Conservation (phyloP, 768 basidiomycete genomes). For the Mycena olivaceomarginata region DNA sequence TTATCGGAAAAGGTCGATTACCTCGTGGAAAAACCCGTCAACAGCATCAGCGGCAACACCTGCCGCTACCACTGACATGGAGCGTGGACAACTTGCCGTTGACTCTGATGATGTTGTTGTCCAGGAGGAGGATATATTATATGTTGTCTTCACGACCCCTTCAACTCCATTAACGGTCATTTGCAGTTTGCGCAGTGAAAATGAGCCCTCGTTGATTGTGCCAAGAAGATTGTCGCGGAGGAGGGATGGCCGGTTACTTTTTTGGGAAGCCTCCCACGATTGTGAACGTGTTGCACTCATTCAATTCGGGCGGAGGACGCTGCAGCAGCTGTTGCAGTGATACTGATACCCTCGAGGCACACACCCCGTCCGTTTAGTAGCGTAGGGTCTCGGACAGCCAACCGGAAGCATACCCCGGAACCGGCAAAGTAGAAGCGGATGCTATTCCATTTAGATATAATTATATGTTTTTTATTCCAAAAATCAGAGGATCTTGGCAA, state of each 20-base stretch:
- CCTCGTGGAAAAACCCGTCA: conserved; percentile 11
- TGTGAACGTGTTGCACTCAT: no score
- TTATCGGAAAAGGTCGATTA: conserved; percentile 5
- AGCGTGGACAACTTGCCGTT: conserved; percentile 1
- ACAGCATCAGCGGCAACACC: not conserved
- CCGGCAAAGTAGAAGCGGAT: no score
- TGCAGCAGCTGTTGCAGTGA: no score
- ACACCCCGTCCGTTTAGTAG: no score
- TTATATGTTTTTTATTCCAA: conserved; percentile 9
- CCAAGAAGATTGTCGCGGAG: conserved; percentile 56
- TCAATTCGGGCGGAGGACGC: no score
- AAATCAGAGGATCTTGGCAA: conserved; percentile 75
- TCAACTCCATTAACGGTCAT: conserved; percentile 1
- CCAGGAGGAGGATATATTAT: no score
- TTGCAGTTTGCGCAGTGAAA: conserved; percentile 51
- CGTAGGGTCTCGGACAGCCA: no score
- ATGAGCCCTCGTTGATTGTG: conserved; percentile 55
- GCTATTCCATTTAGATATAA: conserved; percentile 5
- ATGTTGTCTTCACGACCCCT: not conserved
- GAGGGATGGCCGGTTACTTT: conserved; percentile 57
- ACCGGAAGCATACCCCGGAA: no score
- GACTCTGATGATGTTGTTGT: conserved; percentile 28
- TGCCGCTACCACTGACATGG: conserved; percentile 12
- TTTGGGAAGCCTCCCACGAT: conserved; percentile 26
- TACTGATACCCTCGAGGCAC: no score